phyloP scores from a whole-genome alignment of 371 early-diverging fungal genomes.

The Choanephora cucurbitarum region DNA sequence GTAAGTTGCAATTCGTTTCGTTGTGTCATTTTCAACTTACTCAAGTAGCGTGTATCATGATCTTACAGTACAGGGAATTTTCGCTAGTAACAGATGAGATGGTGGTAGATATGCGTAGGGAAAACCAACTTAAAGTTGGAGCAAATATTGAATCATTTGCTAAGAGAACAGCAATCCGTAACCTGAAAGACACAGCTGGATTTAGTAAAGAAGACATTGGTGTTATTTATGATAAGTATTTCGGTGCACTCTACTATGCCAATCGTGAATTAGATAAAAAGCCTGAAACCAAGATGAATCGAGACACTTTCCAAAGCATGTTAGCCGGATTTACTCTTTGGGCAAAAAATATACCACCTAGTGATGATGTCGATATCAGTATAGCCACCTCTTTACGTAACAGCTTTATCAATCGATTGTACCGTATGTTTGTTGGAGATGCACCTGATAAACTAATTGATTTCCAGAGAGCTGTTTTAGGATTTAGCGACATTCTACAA shows the following conservation, averaged over 20 bases:
- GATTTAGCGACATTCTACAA: slow-evolving; percentile 75
- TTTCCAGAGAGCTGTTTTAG: slow-evolving; percentile 74
- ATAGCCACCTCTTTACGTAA: slow-evolving; percentile 14
- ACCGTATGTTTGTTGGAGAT: slow-evolving; percentile 48
- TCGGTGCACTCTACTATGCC: slow-evolving; percentile 78
- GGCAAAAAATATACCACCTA: slow-evolving; percentile 21
- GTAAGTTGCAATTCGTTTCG: slow-evolving; percentile 18
- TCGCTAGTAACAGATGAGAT: slow-evolving; percentile 76
- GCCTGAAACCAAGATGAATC: slow-evolving; percentile 38
- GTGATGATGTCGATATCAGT: slow-evolving; percentile 15
- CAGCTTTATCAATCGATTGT: slow-evolving; percentile 47
- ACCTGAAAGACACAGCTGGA: slow-evolving; percentile 69
- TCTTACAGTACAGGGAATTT: slow-evolving; percentile 78
- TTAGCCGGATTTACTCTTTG: slow-evolving; percentile 37
- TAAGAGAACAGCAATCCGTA: slow-evolving; percentile 85
- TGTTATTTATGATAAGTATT: slow-evolving; percentile 89
- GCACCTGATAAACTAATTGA: slow-evolving; percentile 48
- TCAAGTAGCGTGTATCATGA: no score
- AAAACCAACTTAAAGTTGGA: slow-evolving; percentile 89
- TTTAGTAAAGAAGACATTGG: slow-evolving; percentile 87
- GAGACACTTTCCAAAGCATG: slow-evolving; percentile 38
- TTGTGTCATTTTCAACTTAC: not conserved
- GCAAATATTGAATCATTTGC: slow-evolving; percentile 93
- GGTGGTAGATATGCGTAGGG: slow-evolving; percentile 80
- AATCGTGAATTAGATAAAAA: slow-evolving; percentile 33